Base-by-base conservation (phyloP, 495 filamentous ascomycete species). In the Neurospora hispaniola region DNA sequence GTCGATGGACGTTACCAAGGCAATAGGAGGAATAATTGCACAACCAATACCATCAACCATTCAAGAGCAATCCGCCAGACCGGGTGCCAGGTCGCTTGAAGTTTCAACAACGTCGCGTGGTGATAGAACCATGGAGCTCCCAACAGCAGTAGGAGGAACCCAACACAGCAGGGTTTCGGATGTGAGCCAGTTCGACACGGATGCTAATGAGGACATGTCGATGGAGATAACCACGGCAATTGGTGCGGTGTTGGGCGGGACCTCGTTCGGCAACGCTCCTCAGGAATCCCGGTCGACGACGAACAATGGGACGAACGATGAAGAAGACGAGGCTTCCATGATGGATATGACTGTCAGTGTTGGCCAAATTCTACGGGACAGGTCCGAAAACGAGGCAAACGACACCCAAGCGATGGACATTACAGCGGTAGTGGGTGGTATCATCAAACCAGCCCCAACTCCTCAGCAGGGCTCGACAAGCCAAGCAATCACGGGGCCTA, bases 1-100 rank as follows among this genome's bases (percentile, higher is more conserved):
- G 79, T 93, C 90, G 11, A 94, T 94, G 92, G 94, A 97, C 72
- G 88, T 97, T 69, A 97, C 94, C 1, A 88, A 86, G 72, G 92
- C 89, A 14, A 81, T 97, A 72, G 95, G 95, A n/a, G 87, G 90
- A 5, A 97, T 98, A 69, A 81, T 94, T 39, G 82, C 86, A n/a
- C 84, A 85, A 46, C 73, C 79, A 72, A 80, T 77, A 42, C 69
- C 73, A 62, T 72, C 78, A 72, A 73, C 46, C 31, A 74, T 75
- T 70, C 79, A 72, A 46, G 76, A 75, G 70, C 23, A 18, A 35
- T 76, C 72, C 39, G 73, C 75, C 70, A 77, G 48, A 62, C 76
- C 70, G 5, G 23, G 75, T 70, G 66, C 43, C 76, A 70, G 23
- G 41, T 59, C 12, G 27, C 23, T 1, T 8, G 73, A 72, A 9